Percentiles rank a stretch among this genome's conserved stretches.
These are phyloP conservation scores for Glaciozyma martinii DNA, from an alignment of 768 basidiomycete species.

Conservation along the genomic window DNA sequence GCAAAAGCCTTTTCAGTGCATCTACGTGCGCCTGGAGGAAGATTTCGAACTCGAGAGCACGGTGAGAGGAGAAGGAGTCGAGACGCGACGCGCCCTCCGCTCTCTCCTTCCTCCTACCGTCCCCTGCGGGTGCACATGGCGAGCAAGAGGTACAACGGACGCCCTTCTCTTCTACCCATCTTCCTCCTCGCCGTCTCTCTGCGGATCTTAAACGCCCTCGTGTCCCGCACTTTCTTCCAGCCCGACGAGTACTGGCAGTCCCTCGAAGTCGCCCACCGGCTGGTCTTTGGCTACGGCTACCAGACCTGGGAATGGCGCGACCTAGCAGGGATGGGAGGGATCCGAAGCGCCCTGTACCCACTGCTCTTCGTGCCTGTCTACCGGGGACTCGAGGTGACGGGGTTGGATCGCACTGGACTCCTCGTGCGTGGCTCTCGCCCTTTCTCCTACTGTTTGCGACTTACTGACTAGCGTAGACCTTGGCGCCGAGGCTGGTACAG, in stretches of 20 bases:
- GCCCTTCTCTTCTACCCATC: neutral
- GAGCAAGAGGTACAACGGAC: too few species aligned
- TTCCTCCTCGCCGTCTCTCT: constrained; percentile 33
- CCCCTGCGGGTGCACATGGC: too few species aligned
- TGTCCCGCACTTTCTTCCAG: constrained; percentile 80
- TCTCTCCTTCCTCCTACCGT: too few species aligned
- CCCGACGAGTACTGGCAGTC: constrained; percentile 96
- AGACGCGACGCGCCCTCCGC: too few species aligned
- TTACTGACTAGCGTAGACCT: neutral
- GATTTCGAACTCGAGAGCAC: too few species aligned
- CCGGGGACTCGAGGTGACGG: constrained; percentile 53
- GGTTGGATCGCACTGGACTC: constrained; percentile 50
- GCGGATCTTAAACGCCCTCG: constrained; percentile 46
- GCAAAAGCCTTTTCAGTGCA: too few species aligned
- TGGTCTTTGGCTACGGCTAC: constrained; percentile 83
- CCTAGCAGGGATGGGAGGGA: constrained; percentile 43
- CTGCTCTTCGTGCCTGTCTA: constrained; percentile 66
- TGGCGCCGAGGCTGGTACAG: constrained; percentile 20
- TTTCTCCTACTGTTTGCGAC: neutral
- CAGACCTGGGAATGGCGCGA: constrained; percentile 90
- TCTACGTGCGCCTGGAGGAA: too few species aligned
- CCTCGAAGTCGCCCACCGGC: constrained; percentile 77
- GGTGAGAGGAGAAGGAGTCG: too few species aligned
- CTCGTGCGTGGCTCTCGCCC: constrained; percentile 50
- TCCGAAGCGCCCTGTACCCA: constrained; percentile 75